A percentile compares a stretch with the other conserved stretches of the same genome.
These are phyloP conservation scores for Rutstroemia sp. DNA, from an alignment of 2,329 filamentous ascomycete species.

Conservation along the genomic window DNA sequence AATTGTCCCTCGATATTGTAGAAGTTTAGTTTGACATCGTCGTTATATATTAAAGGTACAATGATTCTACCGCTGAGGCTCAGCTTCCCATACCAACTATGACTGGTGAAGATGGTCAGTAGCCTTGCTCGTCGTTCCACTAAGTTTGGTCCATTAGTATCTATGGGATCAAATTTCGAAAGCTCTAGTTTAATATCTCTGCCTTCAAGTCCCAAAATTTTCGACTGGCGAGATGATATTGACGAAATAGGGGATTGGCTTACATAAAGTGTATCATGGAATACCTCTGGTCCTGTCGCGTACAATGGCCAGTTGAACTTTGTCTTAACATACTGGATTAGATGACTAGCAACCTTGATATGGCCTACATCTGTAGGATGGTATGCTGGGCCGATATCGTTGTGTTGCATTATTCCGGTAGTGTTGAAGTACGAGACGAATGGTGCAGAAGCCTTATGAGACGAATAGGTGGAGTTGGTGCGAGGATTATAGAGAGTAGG, in stretches of 20 bases:
- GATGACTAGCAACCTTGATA: conserved; percentile 52
- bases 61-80: not conserved
- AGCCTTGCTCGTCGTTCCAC: conserved; percentile 3
- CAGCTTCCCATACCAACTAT: not conserved
- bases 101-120: not conserved
- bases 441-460: conserved; percentile 25
- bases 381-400: conserved; percentile 50
- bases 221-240: no score
- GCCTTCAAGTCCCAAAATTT: no score
- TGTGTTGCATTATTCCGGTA: conserved; percentile 52
- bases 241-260: not conserved
- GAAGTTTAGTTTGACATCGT: conserved; percentile 2
- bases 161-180: not conserved
- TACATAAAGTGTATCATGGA: conserved; percentile 39
- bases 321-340: conserved; percentile 49
- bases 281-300: conserved; percentile 46
- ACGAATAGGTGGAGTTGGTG: conserved; percentile 31
- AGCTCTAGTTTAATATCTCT: no score
- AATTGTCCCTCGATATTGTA: not conserved
- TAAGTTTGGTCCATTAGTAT: not conserved
- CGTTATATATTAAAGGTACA: not conserved
- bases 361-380: conserved; percentile 56
- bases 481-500: conserved; percentile 35
- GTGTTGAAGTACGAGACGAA: conserved; percentile 58
- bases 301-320: conserved; percentile 49